Conservation (phyloP, 257 asterid species). For the Knoxia roxburghii region DNA sequence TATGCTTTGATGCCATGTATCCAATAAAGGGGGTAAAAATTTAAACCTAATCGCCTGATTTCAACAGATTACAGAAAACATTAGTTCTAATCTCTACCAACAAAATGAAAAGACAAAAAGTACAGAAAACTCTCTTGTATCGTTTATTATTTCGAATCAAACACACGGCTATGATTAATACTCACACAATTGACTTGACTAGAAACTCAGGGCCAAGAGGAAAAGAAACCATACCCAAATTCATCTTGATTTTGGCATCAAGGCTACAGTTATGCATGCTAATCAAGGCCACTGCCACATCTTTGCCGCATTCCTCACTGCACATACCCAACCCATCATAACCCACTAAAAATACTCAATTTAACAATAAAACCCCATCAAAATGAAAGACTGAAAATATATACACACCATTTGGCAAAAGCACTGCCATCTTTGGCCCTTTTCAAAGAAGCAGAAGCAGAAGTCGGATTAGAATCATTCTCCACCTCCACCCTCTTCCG, state of each 20-base stretch:
- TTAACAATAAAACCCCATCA: not conserved
- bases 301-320: constrained; percentile 69
- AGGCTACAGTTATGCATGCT: constrained; percentile 72
- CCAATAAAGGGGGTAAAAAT: not conserved
- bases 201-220: too few relatives aligned
- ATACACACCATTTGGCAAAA: constrained; percentile 59
- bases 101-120: too few relatives aligned
- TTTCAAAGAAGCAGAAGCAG: not conserved
- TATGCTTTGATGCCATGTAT: not conserved
- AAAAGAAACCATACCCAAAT: constrained; percentile 39
- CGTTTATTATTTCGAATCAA: not conserved
- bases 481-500: constrained; percentile 17
- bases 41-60: not conserved
- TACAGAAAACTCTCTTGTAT: too few relatives aligned
- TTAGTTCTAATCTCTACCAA: not conserved
- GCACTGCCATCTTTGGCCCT: constrained; percentile 89
- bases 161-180: not conserved
- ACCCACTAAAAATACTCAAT: not conserved
- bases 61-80: not conserved
- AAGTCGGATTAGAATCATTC: not conserved
- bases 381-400: not conserved
- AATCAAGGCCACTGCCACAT: constrained; percentile 77
- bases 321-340: not conserved
- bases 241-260: constrained; percentile 76
- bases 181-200: not conserved